phyloP scores from a whole-genome alignment of 768 basidiomycete species.

The Boletus reticuloceps region DNA sequence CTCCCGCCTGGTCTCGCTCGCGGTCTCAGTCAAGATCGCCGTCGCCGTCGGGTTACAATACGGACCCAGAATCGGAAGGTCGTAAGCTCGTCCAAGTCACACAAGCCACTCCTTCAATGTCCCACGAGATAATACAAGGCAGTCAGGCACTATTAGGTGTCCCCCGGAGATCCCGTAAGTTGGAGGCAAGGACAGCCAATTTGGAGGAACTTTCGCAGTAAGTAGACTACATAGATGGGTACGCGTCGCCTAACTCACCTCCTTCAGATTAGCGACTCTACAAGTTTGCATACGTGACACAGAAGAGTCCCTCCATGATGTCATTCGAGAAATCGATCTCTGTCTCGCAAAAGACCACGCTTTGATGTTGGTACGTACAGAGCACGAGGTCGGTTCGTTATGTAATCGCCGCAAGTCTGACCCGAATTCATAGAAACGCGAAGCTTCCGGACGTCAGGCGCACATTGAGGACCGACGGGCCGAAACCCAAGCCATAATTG shows the following conservation, averaged over 20 bases:
- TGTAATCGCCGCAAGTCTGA: constrained; percentile 27
- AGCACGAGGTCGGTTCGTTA: constrained; percentile 8
- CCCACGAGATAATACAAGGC: constrained; percentile 19
- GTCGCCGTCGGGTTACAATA: constrained; percentile 67
- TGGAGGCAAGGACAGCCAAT: constrained; percentile 45
- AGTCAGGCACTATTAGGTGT: constrained; percentile 12
- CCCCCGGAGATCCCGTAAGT: constrained; percentile 24
- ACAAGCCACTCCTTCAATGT: constrained; percentile 10
- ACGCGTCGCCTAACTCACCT: background rate
- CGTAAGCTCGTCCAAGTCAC: constrained; percentile 39
- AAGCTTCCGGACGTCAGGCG: constrained; percentile 63
- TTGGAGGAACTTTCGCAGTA: constrained; percentile 76
- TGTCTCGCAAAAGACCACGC: constrained; percentile 42
- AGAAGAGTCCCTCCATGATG: constrained; percentile 45
- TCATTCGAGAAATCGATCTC: constrained; percentile 47
- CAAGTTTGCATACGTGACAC: constrained; percentile 54
- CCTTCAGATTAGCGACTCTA: constrained; percentile 47
- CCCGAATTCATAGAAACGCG: constrained; percentile 51
- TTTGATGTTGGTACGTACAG: constrained; percentile 38
- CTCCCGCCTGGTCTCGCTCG: constrained; percentile 25
- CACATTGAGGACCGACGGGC: constrained; percentile 50
- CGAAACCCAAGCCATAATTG: constrained; percentile 41
- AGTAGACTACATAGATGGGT: constrained; percentile 23
- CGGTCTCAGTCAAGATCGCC: constrained; percentile 40
- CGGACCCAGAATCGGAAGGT: constrained; percentile 65